Evolutionary conservation across 805 yeast genomes (phyloP), one percentile per base, ranked within the genome.

Genomic region (Monosporozyma aquatica): DNA sequence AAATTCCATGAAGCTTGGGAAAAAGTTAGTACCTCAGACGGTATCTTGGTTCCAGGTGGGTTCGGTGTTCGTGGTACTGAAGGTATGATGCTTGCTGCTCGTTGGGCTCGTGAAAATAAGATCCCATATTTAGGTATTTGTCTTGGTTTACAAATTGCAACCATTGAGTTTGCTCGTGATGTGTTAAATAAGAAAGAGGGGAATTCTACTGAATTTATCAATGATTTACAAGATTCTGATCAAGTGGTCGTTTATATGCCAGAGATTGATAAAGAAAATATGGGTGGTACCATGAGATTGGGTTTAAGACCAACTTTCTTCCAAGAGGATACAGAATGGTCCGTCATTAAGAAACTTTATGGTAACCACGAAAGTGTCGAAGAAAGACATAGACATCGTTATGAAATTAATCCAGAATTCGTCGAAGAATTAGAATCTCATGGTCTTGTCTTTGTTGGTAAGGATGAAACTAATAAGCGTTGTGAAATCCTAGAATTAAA

Each of bases 221-320:
- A 79, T 20, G 69, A 71, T n/a, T 58, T 76, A 40, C 67, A 73
- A 32, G 83, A 81, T 43, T 75, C 74, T 5, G 74, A 70, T 26
- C 73, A 75, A 42, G 76, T 87, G 41, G 94, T 92, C 45, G 85
- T 92, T 38, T 92, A 87, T 71, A 92, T 92, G 99, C 99, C 99
- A 35, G 99, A 92, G 66, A 87, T 90, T 48, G 95, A 87, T 67
- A 90, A 87, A 70, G 80, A 83, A 54, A 87, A 86, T 63, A 75
- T 92, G 71, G 99, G 99, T 50, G 99, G 99, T 53, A 90, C 97
- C 40, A 92, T 92, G 99, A 82, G 99, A 72, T 75, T 92, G 54
- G 99, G 99, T 55, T 73, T 87, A 51, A 87, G 96, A 67, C 78
- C 89, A 52, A 87, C 97, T 30, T 76, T 74, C 50, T 92, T 92